Base-by-base conservation (phyloP, 176 grass and related monocot genomes). In the Olyra latifolia region DNA sequence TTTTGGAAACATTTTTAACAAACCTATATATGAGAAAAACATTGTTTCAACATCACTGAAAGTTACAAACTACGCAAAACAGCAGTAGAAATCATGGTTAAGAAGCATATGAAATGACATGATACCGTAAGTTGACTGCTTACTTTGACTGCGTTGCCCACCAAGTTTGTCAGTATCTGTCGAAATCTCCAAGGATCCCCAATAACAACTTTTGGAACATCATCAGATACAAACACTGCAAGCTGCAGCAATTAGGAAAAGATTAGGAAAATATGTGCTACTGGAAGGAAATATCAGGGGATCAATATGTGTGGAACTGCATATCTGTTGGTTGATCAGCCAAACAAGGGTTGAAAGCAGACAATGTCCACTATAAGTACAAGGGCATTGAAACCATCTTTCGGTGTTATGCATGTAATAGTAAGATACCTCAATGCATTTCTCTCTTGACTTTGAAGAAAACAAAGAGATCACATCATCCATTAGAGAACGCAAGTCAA, bases 401-500 rank as follows among this genome's bases (percentile, higher is more conserved):
- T 74, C 24, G 45, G 44, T 1, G 49, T 53, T 40, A 60, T 69
- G 10, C 32, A 71, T 53, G 35, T 40, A 70, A 46, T 47, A 78
- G 66, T 38, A 78, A 57, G 46, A 85, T 89, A 95, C 95, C 88
- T 98, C 95, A 35, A 98, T 98, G 63, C 92, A 80, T 49, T 98
- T 98, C 68, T 93, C 95, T 90, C 88, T 85, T 58, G 93, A 89
- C 61, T 98, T 98, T 29, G 95, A 95, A 83, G 95, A 92, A 83
- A 98, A 98, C 86, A 98, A 89, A 68, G 92, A 98, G 75, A 98
- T 87, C 12, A 98, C 90, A 67, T 98, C 95, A 67, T 98, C 95
- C 77, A 95, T 80, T 46, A 95, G 77, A 77, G 88, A 91, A 35
- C 86, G 80, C 78, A 98, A 40, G 46, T 98, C 92, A 87, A 98